These are phyloP conservation scores for Ruellia speciosa DNA, from an alignment of 305 asterid species.

Conservation along the genomic window DNA sequence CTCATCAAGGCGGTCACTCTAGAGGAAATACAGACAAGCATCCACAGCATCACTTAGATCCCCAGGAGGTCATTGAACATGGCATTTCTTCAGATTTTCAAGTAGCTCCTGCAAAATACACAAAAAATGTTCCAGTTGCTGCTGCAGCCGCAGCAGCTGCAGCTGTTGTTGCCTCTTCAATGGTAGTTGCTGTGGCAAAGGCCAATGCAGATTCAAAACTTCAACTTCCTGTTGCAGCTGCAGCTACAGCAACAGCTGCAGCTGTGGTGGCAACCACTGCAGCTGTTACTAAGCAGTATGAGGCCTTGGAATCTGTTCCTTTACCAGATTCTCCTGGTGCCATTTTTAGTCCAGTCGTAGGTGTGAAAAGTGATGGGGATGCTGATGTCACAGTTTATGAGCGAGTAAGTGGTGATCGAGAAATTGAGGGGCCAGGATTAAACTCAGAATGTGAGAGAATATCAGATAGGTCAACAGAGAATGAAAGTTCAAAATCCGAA, in stretches of 20 bases:
- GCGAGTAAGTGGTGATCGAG: constrained; percentile 43
- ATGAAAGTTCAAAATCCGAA: constrained; percentile 71
- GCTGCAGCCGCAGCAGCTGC: constrained; percentile 89
- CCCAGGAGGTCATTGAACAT: constrained; percentile 30
- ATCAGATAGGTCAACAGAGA: constrained; percentile 70
- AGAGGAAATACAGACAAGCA: constrained; percentile 34
- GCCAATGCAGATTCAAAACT: constrained; percentile 41
- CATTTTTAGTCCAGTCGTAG: constrained; percentile 27
- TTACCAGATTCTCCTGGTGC: constrained; percentile 40
- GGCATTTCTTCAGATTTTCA: constrained; percentile 38
- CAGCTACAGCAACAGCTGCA: constrained; percentile 91
- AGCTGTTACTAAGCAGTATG: constrained; percentile 68
- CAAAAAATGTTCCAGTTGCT: constrained; percentile 59
- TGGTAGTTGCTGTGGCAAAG: constrained; percentile 77
- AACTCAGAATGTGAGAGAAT: constrained; percentile 70
- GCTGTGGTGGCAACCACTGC: constrained; percentile 90
- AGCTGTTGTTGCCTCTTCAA: constrained; percentile 88
- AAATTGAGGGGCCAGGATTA: constrained; percentile 38
- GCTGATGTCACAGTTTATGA: constrained; percentile 34
- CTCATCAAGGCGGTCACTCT: constrained; percentile 39
- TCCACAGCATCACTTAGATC: constrained; percentile 30
- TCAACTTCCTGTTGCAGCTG: constrained; percentile 86
- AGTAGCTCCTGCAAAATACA: constrained; percentile 32
- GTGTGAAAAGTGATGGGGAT: constrained; percentile 48
- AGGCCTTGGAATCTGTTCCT: constrained; percentile 45